These are phyloP conservation scores for Anthoceros angustus DNA, from an alignment of 225 moss, liverwort and hornwort species.

Conservation along the genomic window DNA sequence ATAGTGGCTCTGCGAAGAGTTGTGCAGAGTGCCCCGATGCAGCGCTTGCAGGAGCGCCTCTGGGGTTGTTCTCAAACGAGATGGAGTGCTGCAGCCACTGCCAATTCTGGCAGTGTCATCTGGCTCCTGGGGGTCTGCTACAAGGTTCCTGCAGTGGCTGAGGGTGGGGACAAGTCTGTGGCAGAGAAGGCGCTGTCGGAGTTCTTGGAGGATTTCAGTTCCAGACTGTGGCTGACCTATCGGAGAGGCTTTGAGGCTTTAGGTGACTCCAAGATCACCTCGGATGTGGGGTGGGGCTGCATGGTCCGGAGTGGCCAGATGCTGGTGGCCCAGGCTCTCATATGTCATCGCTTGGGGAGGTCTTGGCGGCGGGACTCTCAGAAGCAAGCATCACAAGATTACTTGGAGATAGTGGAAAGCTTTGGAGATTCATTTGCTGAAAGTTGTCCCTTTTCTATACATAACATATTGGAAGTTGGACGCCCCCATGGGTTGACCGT, in stretches of 20 bases:
- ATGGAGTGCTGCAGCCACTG: slow-evolving; percentile 63
- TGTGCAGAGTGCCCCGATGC: slow-evolving; percentile 68
- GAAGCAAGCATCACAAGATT: slow-evolving; percentile 58
- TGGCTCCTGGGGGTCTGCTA: slow-evolving; percentile 92
- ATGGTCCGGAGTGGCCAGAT: slow-evolving; percentile 99
- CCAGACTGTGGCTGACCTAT: slow-evolving; percentile 84
- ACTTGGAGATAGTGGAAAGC: slow-evolving; percentile 70
- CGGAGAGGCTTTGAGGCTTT: slow-evolving; percentile 83
- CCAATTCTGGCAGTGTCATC: slow-evolving; percentile 53
- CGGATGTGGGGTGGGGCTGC: slow-evolving; percentile 98
- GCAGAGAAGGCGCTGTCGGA: slow-evolving; percentile 41
- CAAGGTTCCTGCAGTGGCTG: slow-evolving; percentile 34
- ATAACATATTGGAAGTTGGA: slow-evolving; percentile 68
- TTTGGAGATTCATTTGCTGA: slow-evolving; percentile 60
- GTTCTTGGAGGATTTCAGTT: slow-evolving; percentile 71
- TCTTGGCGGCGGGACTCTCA: slow-evolving; percentile 64
- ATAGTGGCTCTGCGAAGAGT: not conserved
- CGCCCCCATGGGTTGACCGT: slow-evolving; percentile 54
- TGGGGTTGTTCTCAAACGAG: slow-evolving; percentile 39
- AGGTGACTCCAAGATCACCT: slow-evolving; percentile 63
- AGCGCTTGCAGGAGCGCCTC: slow-evolving; percentile 89
- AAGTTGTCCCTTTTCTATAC: slow-evolving; percentile 68
- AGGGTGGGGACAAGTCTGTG: slow-evolving; percentile 37
- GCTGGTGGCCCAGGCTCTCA: slow-evolving; percentile 97
- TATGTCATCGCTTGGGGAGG: slow-evolving; percentile 75